Percentiles rank a stretch among this genome's conserved stretches.
Evolutionary conservation across 768 basidiomycete genomes (phyloP).

Genomic region (Austroboletus festivus): DNA sequence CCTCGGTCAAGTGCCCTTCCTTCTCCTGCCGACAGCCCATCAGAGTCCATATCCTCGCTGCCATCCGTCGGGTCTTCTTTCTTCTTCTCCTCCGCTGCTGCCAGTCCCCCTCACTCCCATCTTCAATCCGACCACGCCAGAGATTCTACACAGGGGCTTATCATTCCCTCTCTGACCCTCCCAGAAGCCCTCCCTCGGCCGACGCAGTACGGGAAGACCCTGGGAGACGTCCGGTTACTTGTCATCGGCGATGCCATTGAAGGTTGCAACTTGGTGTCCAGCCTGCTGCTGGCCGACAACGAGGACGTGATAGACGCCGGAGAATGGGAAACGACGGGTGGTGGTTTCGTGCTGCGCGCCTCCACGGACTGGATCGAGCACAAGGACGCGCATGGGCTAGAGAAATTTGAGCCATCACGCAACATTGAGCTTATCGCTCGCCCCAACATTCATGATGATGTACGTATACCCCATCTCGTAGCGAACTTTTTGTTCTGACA

Average conservation of each 20-base stretch:
- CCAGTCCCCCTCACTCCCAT: slow-evolving; percentile 56
- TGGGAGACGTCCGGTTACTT: slow-evolving; percentile 59
- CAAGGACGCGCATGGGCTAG: slow-evolving; percentile 59
- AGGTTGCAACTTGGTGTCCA: slow-evolving; percentile 37
- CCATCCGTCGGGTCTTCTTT: slow-evolving; percentile 73
- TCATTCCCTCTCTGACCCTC: slow-evolving; percentile 67
- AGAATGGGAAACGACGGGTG: slow-evolving; percentile 49
- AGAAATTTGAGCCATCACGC: slow-evolving; percentile 59
- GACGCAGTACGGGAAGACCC: slow-evolving; percentile 64
- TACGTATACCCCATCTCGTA: slow-evolving; percentile 33
- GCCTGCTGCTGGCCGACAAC: slow-evolving; percentile 57
- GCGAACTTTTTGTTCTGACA: slow-evolving; percentile 7
- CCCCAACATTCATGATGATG: slow-evolving; percentile 44
- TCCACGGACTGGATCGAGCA: slow-evolving; percentile 76
- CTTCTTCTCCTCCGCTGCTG: slow-evolving; percentile 74
- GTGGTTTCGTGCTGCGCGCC: slow-evolving; percentile 48
- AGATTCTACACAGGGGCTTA: slow-evolving; percentile 50
- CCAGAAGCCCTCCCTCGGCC: slow-evolving; percentile 60
- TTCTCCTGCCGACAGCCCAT: slow-evolving; percentile 62
- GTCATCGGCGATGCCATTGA: slow-evolving; percentile 46
- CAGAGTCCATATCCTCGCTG: slow-evolving; percentile 63
- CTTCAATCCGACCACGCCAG: slow-evolving; percentile 39
- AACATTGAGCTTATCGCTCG: slow-evolving; percentile 61
- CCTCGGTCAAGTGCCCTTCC: slow-evolving; percentile 49
- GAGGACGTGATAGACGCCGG: slow-evolving; percentile 66